Evolutionary conservation across 1,284 basidiomycete species (phyloP), one percentile per base, ranked within the genome.

Genomic region (Fomitiporia mediterranea): DNA sequence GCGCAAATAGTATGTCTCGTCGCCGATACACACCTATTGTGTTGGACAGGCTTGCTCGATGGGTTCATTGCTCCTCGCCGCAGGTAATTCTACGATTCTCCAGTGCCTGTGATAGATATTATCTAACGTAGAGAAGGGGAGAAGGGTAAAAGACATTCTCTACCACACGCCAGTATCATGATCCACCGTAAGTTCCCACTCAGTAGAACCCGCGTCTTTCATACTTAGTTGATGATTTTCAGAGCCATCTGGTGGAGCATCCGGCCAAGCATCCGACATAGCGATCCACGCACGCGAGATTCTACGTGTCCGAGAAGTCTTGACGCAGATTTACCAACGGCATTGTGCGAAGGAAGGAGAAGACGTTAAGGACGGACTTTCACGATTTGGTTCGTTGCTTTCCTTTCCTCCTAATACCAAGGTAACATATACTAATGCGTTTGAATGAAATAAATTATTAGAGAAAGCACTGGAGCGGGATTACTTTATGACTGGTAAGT

Each of bases 251-350:
- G 94, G 94, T 49, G 94, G 94, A 34, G 93, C 94, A 32, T 89
- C 88, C 32, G 94, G 94, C 2, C 93, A 94, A 71, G 94, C 94
- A 23, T 88, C 88, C 42, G 94, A 97, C 72, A 94, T 97, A 61
- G 91, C 91, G 13, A 94, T 97, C 59, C 91, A 94, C 65, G 94
- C 94, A 1, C 90, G 89, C 68, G 93, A 97, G 73, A 97, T 97
- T 63, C 77, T 97, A 34, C 84, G 93, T 35, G 85, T 95, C 58
- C 82, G 93, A 40, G 80, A 89, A 60, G 71, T 87, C 11, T 75
- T 94, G 57, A 96, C 92, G 17, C 78, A 79, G 57, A 93, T 96
- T 65, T 95, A 95, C 74, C 86, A 88, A 70, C 76, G 76, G 62
- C 89, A 91, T 64, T 95, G 92, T 68, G 78, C 71, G 19, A 78